Percentiles rank a stretch among this genome's conserved stretches.
phyloP scores from a whole-genome alignment of 306 rosid genomes.

The Biancaea sappan region DNA sequence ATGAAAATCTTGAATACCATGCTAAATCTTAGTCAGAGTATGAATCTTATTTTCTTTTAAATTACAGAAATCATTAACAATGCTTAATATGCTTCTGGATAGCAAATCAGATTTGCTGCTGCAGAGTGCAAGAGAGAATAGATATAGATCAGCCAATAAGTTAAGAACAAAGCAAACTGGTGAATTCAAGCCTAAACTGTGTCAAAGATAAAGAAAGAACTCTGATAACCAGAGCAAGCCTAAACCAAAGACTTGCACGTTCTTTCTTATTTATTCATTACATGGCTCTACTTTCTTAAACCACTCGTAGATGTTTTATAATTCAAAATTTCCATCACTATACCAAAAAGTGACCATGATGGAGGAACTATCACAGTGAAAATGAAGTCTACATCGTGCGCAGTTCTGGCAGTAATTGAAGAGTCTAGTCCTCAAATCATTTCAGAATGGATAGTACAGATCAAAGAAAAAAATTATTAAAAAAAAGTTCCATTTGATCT shows the following conservation, averaged over 20 bases:
- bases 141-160: not conserved
- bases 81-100: not conserved
- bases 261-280: not conserved
- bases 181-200: not conserved
- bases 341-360: too few species aligned
- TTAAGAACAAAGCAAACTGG: not conserved
- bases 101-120: not conserved
- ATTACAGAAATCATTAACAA: not conserved
- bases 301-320: not conserved
- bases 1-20: too few species aligned
- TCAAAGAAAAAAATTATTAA: too few species aligned
- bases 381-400: too few species aligned
- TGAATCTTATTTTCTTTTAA: not conserved
- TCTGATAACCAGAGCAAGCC: too few species aligned
- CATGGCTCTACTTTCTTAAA: not conserved
- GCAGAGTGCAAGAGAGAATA: constrained; percentile 5
- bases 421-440: too few species aligned
- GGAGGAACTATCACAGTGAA: too few species aligned
- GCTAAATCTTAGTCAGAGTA: not conserved
- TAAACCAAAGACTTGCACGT: too few species aligned
- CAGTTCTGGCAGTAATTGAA: too few species aligned
- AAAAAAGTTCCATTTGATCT: too few species aligned
- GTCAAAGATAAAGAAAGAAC: too few species aligned
- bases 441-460: too few species aligned
- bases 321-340: not conserved